Conservation (phyloP, 371 early-diverging fungal species). For the Nosema granulosis region DNA sequence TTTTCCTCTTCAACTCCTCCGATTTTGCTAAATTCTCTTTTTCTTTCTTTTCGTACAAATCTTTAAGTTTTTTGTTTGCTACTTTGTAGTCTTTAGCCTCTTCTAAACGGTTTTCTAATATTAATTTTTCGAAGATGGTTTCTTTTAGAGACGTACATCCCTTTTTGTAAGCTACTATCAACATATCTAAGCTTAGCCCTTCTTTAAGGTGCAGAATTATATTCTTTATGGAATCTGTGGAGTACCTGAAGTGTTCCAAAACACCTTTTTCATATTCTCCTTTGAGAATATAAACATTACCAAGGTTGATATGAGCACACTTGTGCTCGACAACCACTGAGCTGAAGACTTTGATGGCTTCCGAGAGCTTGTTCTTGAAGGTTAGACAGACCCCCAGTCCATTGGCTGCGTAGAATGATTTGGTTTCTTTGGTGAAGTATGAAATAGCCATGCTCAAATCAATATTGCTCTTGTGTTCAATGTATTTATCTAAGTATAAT, state of each 20-base stretch:
- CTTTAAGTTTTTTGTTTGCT: background rate
- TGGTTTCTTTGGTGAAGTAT: background rate
- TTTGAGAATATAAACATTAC: constrained; percentile 6
- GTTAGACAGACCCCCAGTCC: constrained; percentile 42
- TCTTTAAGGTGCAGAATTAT: background rate
- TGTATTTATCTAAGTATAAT: constrained; percentile 12
- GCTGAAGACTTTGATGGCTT: constrained; percentile 30
- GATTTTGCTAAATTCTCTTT: background rate
- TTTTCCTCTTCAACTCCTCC: constrained; percentile 27
- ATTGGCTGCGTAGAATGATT: constrained; percentile 31
- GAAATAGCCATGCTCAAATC: constrained; percentile 11
- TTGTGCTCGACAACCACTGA: constrained; percentile 11
- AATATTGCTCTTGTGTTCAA: background rate
- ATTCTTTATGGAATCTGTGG: constrained; percentile 1
- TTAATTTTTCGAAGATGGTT: constrained; percentile 12
- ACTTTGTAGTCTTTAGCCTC: constrained; percentile 20
- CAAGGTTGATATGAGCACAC: constrained; percentile 40
- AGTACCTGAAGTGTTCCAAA: constrained; percentile 17
- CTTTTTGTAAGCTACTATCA: constrained; percentile 6
- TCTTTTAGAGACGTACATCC: background rate
- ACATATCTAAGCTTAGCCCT: constrained; percentile 2
- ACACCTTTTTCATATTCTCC: constrained; percentile 37
- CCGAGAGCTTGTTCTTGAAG: background rate
- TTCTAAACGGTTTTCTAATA: constrained; percentile 15
- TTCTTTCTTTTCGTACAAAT: constrained; percentile 12